Conservation (phyloP, 208 protist genomes). For the Trypanosoma cruzi region DNA sequence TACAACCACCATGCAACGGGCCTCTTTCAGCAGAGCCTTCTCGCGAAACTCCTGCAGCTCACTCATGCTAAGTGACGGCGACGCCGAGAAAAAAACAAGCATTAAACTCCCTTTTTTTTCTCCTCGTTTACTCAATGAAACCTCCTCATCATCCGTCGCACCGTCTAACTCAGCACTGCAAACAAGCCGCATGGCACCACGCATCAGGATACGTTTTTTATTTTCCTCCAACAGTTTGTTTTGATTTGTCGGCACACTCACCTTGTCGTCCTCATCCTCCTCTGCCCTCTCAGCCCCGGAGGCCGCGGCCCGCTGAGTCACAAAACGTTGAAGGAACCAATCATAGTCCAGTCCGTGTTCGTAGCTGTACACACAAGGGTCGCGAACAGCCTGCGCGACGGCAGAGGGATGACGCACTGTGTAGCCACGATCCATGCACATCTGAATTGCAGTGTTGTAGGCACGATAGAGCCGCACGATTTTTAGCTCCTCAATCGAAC, state of each 20-base stretch:
- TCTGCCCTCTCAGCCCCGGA: constrained; percentile 8
- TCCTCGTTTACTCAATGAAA: constrained; percentile 12
- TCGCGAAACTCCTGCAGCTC: constrained; percentile 62
- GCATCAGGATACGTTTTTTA: constrained; percentile 55
- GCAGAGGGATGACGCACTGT: constrained; percentile 66
- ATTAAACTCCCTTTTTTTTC: constrained; percentile 35
- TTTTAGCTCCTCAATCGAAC: constrained; percentile 72
- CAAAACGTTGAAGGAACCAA: constrained; percentile 74
- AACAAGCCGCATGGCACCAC: constrained; percentile 63
- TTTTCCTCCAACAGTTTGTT: constrained; percentile 28
- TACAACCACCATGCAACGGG: constrained; percentile 62
- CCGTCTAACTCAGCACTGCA: constrained; percentile 25
- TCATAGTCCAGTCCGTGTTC: constrained; percentile 66
- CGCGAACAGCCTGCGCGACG: constrained; percentile 55
- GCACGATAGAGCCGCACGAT: constrained; percentile 75
- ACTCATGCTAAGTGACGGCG: constrained; percentile 43
- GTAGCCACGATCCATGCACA: constrained; percentile 82
- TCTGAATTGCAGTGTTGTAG: constrained; percentile 78
- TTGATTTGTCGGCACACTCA: neutral
- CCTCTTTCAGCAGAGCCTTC: constrained; percentile 65
- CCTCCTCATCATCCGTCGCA: neutral
- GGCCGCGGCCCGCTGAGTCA: constrained; percentile 11
- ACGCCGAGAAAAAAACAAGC: constrained; percentile 68
- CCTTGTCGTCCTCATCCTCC: constrained; percentile 22
- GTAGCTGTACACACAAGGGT: constrained; percentile 32